Evolutionary conservation across 2,329 filamentous ascomycete species (phyloP), one percentile per base, ranked within the genome.

Genomic region (Diaporthe vexans): DNA sequence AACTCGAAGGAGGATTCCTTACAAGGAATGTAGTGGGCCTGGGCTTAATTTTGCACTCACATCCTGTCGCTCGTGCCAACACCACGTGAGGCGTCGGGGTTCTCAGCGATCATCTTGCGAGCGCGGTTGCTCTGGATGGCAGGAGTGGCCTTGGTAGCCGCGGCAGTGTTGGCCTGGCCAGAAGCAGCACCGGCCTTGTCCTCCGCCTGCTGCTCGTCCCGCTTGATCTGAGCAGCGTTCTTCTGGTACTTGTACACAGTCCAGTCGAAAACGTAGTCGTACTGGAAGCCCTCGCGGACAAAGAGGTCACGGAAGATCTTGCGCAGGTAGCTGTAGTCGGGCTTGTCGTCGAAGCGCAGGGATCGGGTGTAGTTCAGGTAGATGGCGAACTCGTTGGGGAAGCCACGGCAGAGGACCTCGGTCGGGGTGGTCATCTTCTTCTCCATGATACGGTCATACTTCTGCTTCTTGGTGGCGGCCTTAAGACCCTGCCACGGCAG

Each of bases 401-500:
- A 98, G 79, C 97, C 97, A 84, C 96, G 95, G 92, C 97, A 99
- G 67, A 99, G 94, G 65, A 98, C 95, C 87, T 99, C 96, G 80
- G 96, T 98, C 11, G 97, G 95, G 4, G 97, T 99, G 19, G 97
- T 99, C 97, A 98, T 98, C 94, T 99, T 99, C 93, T 99, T 99
- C 91, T 99, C 97, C 96, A 98, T 98, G 88, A 99, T 99, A 78
- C 96, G 92, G 87, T 99, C 97, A 84, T 99, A 98, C 89, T 99
- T 99, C 89, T 98, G 96, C 93, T 98, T 98, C 92, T 98, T 98
- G 79, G 95, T 98, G 80, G 96, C 96, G 88, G 96, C 96, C 91
- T 98, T 98, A 72, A 98, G 90, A 73, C 97, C 97, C 88, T 99
- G 97, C 97, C 97, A 99, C 76, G 97, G 97, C 74, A 99, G 95